phyloP scores from a whole-genome alignment of 2,329 filamentous ascomycete species.

The Venturiaceae sp. region DNA sequence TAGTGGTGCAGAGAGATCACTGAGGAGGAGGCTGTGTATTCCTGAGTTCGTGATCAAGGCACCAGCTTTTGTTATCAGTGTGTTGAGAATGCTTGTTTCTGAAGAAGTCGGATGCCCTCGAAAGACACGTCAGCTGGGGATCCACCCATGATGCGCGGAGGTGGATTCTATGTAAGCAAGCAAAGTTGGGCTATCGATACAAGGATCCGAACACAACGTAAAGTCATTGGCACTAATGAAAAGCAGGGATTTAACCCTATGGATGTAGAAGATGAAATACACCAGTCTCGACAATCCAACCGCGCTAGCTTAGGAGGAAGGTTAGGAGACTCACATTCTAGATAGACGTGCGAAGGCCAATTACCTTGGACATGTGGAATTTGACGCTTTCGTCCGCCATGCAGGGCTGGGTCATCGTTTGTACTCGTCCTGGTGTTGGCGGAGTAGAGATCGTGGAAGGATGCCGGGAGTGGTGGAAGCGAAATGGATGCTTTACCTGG shows the following conservation, averaged over 20 bases:
- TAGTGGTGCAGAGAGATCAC: conserved; percentile 64
- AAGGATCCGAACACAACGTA: no score
- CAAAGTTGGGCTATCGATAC: no score
- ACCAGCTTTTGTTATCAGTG: not conserved
- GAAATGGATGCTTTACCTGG: conserved; percentile 11
- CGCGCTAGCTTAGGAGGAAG: no score
- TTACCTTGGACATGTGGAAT: conserved; percentile 79
- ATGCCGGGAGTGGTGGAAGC: conserved; percentile 65
- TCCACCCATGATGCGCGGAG: not conserved
- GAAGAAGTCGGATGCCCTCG: conserved; percentile 25
- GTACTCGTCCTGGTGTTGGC: conserved; percentile 68
- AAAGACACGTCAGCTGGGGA: conserved; percentile 1
- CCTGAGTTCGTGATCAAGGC: conserved; percentile 11
- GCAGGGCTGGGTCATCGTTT: conserved; percentile 71
- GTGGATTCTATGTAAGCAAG: no score
- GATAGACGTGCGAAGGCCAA: conserved; percentile 87
- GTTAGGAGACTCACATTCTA: conserved; percentile 65
- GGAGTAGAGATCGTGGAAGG: conserved; percentile 86
- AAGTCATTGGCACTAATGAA: not conserved
- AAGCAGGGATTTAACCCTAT: not conserved
- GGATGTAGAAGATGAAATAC: not conserved
- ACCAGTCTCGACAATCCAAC: no score
- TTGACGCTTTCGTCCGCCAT: conserved; percentile 73
- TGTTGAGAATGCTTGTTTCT: conserved; percentile 10
- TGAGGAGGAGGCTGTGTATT: conserved; percentile 62